A percentile compares a stretch with the other conserved stretches of the same genome.
phyloP scores from a whole-genome alignment of 1,284 basidiomycete species.

The Cerrena zonata region DNA sequence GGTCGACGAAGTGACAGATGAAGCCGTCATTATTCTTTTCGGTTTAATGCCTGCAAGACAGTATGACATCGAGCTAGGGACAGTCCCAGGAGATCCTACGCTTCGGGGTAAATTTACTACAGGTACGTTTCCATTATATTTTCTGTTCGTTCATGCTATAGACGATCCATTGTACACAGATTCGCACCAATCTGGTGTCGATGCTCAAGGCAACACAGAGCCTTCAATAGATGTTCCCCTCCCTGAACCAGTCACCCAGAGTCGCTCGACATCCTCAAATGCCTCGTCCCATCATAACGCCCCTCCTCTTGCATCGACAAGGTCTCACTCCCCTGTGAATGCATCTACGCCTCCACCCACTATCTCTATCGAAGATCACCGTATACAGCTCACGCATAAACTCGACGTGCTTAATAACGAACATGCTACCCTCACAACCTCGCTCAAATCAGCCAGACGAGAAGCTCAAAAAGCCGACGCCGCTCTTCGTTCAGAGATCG shows the following conservation, averaged over 20 bases:
- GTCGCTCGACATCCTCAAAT: neutral
- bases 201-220: neutral
- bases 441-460: slow-evolving; percentile 62
- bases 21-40: slow-evolving; percentile 76
- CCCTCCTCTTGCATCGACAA: slow-evolving; percentile 8
- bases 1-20: slow-evolving; percentile 69
- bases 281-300: slow-evolving; percentile 1
- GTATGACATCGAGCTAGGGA: slow-evolving; percentile 72
- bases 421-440: slow-evolving; percentile 50
- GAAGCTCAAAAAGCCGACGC: slow-evolving; percentile 73
- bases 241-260: neutral
- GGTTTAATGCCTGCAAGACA: slow-evolving; percentile 73
- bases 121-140: slow-evolving; percentile 36
- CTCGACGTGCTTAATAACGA: slow-evolving; percentile 53
- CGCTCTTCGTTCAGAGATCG: slow-evolving; percentile 67
- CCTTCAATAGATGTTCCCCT: neutral
- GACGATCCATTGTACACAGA: too few relatives aligned
- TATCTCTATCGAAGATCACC: slow-evolving; percentile 52
- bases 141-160: neutral
- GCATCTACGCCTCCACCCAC: slow-evolving; percentile 21
- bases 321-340: slow-evolving; percentile 10
- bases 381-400: slow-evolving; percentile 53
- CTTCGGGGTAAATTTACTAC: slow-evolving; percentile 58
- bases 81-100: slow-evolving; percentile 56
- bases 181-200: neutral